Conservation (phyloP, 1,284 basidiomycete species). For the Stereum hirsutum region DNA sequence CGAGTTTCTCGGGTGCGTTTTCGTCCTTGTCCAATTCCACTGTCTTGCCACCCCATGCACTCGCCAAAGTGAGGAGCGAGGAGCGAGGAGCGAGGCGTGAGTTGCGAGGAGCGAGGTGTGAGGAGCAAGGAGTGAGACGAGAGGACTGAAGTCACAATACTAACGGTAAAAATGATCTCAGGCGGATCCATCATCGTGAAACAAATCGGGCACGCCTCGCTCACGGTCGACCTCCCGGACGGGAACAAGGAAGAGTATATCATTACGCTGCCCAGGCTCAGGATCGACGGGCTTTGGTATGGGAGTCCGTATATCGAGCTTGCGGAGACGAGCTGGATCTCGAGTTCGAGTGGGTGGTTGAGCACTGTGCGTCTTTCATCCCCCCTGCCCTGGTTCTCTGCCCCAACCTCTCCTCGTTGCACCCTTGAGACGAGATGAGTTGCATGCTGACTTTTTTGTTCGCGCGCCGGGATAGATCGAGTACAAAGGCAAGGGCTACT, state of each 20-base stretch:
- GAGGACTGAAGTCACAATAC: no score
- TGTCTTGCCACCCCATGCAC: no score
- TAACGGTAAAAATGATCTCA: no score
- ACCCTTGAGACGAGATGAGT: neutral
- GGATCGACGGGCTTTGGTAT: slow-evolving; percentile 49
- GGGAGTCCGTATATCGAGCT: slow-evolving; percentile 85
- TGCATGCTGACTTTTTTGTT: neutral
- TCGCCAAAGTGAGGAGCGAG: no score
- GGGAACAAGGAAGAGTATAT: slow-evolving; percentile 70
- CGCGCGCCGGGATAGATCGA: slow-evolving; percentile 42
- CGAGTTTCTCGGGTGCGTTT: slow-evolving; percentile 71
- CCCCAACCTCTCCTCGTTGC: neutral
- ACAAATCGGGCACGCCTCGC: slow-evolving; percentile 90
- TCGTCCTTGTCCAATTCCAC: neutral
- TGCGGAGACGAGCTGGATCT: slow-evolving; percentile 77
- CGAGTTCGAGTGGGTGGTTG: slow-evolving; percentile 67
- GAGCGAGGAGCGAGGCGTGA: no score
- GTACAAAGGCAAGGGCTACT: slow-evolving; percentile 95
- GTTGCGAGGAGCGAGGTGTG: no score
- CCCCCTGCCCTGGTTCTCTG: neutral
- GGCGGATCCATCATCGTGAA: slow-evolving; percentile 77
- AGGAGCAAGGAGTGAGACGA: no score
- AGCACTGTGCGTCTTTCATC: slow-evolving; percentile 36
- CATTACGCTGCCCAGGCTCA: slow-evolving; percentile 77
- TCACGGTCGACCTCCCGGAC: slow-evolving; percentile 59